phyloP scores from a whole-genome alignment of 345 rosid genomes.

The Combretum micranthum region DNA sequence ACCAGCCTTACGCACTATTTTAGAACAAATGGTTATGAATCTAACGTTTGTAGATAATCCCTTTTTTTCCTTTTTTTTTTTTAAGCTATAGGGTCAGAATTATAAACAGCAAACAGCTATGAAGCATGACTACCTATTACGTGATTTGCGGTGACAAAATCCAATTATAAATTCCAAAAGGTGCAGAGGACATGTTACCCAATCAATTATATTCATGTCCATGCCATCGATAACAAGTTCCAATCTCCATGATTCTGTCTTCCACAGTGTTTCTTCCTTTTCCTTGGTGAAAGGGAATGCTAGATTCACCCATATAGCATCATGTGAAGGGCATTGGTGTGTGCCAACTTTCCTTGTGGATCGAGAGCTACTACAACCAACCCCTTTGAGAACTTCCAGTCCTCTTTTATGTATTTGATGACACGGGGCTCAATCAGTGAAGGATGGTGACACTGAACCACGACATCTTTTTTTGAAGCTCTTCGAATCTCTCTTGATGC shows the following conservation, averaged over 20 bases:
- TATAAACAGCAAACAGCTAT: too few species aligned
- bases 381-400: conserved; percentile 45
- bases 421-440: conserved; percentile 35
- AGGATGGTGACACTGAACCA: conserved; percentile 60
- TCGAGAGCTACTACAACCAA: conserved; percentile 52
- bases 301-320: conserved; percentile 57
- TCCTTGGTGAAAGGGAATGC: conserved; percentile 52
- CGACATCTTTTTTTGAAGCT: conserved; percentile 33
- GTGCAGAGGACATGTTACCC: conserved; percentile 24
- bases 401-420: conserved; percentile 53
- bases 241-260: conserved; percentile 41
- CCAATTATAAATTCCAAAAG: not conserved
- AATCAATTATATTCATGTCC: conserved; percentile 23
- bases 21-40: too few species aligned
- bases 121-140: too few species aligned
- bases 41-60: too few species aligned
- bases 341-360: conserved; percentile 42
- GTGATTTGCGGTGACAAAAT: not conserved
- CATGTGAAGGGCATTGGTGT: conserved; percentile 54
- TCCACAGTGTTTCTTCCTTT: conserved; percentile 62
- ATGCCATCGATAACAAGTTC: conserved; percentile 39
- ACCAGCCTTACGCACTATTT: too few species aligned
- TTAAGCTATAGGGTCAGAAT: too few species aligned
- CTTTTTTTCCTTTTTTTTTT: too few species aligned
- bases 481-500: conserved; percentile 20